Conservation (phyloP, 169 alveolate species). For the Theileria annulata region DNA sequence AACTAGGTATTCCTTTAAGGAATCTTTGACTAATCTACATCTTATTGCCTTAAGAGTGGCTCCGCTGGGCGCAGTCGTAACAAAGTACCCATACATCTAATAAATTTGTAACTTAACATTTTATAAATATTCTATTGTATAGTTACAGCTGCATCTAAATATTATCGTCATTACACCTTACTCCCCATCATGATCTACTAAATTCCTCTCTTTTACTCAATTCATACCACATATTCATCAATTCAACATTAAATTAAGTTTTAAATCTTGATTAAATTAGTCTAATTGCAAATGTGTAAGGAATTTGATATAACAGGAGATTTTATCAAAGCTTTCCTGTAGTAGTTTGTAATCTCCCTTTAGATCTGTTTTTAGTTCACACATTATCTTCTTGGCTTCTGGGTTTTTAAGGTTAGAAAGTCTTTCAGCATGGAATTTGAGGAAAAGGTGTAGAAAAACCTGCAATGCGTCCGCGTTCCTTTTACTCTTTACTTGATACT, state of each 20-base stretch:
- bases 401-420: not conserved
- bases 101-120: slow-evolving; percentile 7
- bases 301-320: slow-evolving; percentile 66
- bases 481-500: slow-evolving; percentile 22
- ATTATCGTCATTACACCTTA: no score
- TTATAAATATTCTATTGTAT: not conserved
- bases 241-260: no score
- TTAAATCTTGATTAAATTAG: slow-evolving; percentile 6
- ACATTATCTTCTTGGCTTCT: not conserved
- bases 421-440: slow-evolving; percentile 54
- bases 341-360: slow-evolving; percentile 15
- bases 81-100: slow-evolving; percentile 54
- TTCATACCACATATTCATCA: no score
- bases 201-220: no score
- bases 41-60: slow-evolving; percentile 52
- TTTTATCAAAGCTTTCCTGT: slow-evolving; percentile 57
- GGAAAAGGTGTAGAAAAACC: slow-evolving; percentile 57
- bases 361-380: slow-evolving; percentile 20
- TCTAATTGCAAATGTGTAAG: slow-evolving; percentile 65
- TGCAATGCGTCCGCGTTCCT: slow-evolving; percentile 54
- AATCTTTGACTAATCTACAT: slow-evolving; percentile 46
- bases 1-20: slow-evolving; percentile 51
- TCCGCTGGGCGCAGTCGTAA: slow-evolving; percentile 64
- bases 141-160: no score
- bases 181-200: no score